These are phyloP conservation scores for Pugionium cornutum DNA, from an alignment of 345 rosid genomes.

Conservation along the genomic window DNA sequence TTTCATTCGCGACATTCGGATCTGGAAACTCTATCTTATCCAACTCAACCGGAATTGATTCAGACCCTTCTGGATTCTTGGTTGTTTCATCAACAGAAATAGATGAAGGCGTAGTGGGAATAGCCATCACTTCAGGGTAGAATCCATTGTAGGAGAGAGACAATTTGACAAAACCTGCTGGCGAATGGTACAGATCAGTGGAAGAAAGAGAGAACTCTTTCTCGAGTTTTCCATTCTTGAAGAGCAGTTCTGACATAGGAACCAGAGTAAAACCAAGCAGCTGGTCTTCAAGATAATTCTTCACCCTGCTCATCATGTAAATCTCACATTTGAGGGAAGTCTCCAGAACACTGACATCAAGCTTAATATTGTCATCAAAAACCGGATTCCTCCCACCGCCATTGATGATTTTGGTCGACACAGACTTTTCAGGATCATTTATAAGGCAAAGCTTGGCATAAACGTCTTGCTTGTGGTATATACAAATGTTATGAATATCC, in stretches of 20 bases:
- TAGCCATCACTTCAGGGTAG: conserved; percentile 85
- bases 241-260: conserved; percentile 81
- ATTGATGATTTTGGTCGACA: conserved; percentile 87
- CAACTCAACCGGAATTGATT: conserved; percentile 54
- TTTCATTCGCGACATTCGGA: conserved; percentile 85
- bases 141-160: conserved; percentile 80
- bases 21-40: conserved; percentile 97
- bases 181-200: conserved; percentile 91
- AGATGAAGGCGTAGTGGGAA: conserved; percentile 54
- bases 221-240: conserved; percentile 72
- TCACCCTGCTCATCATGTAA: conserved; percentile 99
- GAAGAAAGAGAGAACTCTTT: conserved; percentile 96
- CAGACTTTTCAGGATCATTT: conserved; percentile 72
- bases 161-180: conserved; percentile 88
- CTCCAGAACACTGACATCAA: conserved; percentile 67
- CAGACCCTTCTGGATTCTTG: conserved; percentile 51
- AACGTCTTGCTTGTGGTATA: conserved; percentile 99
- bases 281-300: conserved; percentile 97
- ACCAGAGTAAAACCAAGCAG: conserved; percentile 87
- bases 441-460: conserved; percentile 95
- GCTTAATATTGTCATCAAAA: conserved; percentile 69
- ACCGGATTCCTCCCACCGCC: conserved; percentile 99
- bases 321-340: conserved; percentile 88
- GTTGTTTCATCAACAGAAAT: conserved; percentile 45
- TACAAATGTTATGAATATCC: conserved; percentile 98